Evolutionary conservation across 139 green algal genomes (phyloP), one percentile per base, ranked within the genome.

Genomic region (Tetradesmus lagerheimii): DNA sequence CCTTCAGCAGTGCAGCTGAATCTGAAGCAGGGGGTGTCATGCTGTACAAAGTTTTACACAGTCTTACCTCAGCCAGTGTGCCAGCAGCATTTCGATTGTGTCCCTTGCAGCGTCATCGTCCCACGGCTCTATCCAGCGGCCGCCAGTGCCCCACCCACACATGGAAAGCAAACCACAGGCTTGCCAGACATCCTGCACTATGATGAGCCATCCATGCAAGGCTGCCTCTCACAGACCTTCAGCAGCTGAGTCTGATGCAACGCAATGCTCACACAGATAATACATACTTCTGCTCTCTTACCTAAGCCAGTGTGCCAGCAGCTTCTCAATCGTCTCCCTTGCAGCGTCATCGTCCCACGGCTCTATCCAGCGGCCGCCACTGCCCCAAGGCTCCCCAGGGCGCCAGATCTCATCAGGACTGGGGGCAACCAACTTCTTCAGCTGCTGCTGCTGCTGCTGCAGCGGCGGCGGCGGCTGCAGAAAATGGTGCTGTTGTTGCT

Each of bases 41-140:
- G n/a, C n/a, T n/a, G n/a, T n/a, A n/a, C n/a, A n/a, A n/a, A n/a
- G n/a, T n/a, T n/a, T n/a, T n/a, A n/a, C n/a, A n/a, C n/a, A n/a
- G n/a, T n/a, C 62, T 88, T 37, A 92, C 90, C 87, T 88, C 9
- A 41, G 23, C 90, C 90, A 92, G 41, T 92, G 90, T 23, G 18
- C 25, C 50, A 92, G 45, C 43, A 92, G 31, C n/a, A 76, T 62
- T 23, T 86, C n/a, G 16, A 77, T 34, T 14, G 86, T 91, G 1
- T 75, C 64, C 3, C 0, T 3, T 25, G 86, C 90, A 4, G 67
- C 53, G 29, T 27, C 71, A 15, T 86, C 67, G 67, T 93, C 90
- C 86, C 86, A 93, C n/a, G 90, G 80, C 86, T 93, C 90, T 25
- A 91, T 89, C 90, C 90, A 93, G 37, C 90, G 81, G 38, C 34